Evolutionary conservation across 192 early-diverging fungal species (phyloP).

Genomic region (Gaertneriomyces sp.): DNA sequence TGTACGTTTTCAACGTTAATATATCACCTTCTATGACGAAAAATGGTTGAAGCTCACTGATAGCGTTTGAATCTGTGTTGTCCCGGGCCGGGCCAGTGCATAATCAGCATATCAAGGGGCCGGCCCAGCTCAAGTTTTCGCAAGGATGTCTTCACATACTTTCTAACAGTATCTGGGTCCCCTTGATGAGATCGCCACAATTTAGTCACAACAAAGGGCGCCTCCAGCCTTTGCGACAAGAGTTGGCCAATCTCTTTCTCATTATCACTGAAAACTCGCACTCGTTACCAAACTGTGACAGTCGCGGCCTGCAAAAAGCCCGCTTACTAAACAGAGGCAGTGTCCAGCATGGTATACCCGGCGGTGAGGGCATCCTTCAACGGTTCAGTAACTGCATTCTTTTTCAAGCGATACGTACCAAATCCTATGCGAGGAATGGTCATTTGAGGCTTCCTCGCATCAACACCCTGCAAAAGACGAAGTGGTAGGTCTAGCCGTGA

Average conservation of each 20-base stretch:
- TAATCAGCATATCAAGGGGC: constrained; percentile 61
- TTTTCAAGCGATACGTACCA: constrained; percentile 34
- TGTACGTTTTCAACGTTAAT: not conserved
- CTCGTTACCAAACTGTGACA: not conserved
- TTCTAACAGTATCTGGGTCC: constrained; percentile 35
- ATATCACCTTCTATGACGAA: not conserved
- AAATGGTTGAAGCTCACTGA: not conserved
- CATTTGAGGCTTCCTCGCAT: too few species aligned
- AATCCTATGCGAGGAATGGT: constrained; percentile 39
- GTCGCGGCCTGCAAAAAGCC: constrained; percentile 7
- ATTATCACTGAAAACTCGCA: constrained; percentile 12
- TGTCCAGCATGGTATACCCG: constrained; percentile 48
- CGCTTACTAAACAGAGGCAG: constrained; percentile 36
- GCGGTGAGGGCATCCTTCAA: constrained; percentile 23
- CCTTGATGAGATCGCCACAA: constrained; percentile 66
- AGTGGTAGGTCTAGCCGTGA: too few species aligned
- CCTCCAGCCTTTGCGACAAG: constrained; percentile 11
- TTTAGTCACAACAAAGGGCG: constrained; percentile 64
- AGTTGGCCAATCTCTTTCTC: constrained; percentile 24
- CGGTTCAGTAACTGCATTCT: constrained; percentile 21
- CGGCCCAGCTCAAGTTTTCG: constrained; percentile 42
- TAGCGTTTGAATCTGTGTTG: constrained; percentile 14
- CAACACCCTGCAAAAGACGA: too few species aligned
- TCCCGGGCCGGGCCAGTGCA: constrained; percentile 19
- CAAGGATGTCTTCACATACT: constrained; percentile 51